Conservation (phyloP, 768 basidiomycete species). For the Russula sp. region DNA sequence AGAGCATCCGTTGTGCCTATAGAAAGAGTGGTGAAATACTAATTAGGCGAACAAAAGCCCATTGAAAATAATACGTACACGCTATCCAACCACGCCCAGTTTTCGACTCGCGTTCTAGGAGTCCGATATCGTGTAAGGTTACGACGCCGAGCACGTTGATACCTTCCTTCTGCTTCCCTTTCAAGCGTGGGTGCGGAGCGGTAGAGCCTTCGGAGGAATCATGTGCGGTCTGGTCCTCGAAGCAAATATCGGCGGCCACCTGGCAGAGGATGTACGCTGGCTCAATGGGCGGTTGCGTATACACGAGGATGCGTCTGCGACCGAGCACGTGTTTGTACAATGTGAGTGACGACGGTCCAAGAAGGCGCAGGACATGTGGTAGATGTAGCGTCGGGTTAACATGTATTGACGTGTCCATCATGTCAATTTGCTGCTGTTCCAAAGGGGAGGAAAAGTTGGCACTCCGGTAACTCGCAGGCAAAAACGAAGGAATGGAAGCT, state of each 20-base stretch:
- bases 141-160: constrained; percentile 77
- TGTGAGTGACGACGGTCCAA: constrained; percentile 76
- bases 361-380: constrained; percentile 68
- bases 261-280: constrained; percentile 69
- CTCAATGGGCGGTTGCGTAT: constrained; percentile 76
- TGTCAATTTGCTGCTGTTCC: not conserved
- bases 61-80: constrained; percentile 45
- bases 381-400: constrained; percentile 65
- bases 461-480: not conserved
- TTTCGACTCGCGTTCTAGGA: constrained; percentile 53
- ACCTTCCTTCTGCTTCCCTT: constrained; percentile 47
- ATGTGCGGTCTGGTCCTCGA: constrained; percentile 39
- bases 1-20: constrained; percentile 78
- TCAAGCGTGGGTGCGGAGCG: constrained; percentile 31
- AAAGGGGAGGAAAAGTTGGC: not conserved
- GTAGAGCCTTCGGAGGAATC: constrained; percentile 16
- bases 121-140: constrained; percentile 69
- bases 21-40: not conserved
- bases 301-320: constrained; percentile 72
- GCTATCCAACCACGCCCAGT: constrained; percentile 78
- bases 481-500: not conserved
- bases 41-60: not conserved
- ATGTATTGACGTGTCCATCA: constrained; percentile 16
- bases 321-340: constrained; percentile 78
- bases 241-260: constrained; percentile 61